phyloP scores from a whole-genome alignment of 1,284 basidiomycete species.

The Caloboletus inedulis region DNA sequence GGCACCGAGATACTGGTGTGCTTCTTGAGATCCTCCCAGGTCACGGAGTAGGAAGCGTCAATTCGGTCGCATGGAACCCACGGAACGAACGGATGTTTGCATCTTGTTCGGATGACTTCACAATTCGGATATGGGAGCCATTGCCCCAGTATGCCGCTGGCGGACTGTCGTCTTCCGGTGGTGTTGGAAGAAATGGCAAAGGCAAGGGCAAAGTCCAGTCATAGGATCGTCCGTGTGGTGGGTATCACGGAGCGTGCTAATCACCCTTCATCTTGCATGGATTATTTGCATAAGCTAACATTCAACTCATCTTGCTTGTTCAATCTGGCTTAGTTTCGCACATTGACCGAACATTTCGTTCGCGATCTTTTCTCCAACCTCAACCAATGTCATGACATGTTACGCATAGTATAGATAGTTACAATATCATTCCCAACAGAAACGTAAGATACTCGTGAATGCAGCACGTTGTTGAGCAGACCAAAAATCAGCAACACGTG shows the following conservation, averaged over 20 bases:
- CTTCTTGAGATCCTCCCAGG: conserved; percentile 83
- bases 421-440: conserved; percentile 33
- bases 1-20: conserved; percentile 85
- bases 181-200: conserved; percentile 40
- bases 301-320: conserved; percentile 28
- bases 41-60: conserved; percentile 86
- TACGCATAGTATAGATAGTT: conserved; percentile 36
- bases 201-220: conserved; percentile 68
- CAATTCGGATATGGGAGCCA: conserved; percentile 82
- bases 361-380: conserved; percentile 19
- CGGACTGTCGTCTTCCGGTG: conserved; percentile 16
- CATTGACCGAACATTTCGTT: conserved; percentile 31
- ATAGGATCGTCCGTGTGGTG: conserved; percentile 39
- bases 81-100: conserved; percentile 86
- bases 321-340: conserved; percentile 25
- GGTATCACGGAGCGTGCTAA: conserved; percentile 23
- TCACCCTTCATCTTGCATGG: conserved; percentile 26
- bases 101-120: conserved; percentile 85
- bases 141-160: conserved; percentile 33
- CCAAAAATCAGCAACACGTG: conserved; percentile 27
- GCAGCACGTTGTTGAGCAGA: not conserved
- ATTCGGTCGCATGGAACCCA: conserved; percentile 96
- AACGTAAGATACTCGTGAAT: conserved; percentile 14
- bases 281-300: conserved; percentile 31
- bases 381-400: conserved; percentile 31